phyloP scores from a whole-genome alignment of 371 early-diverging fungal species.

The Umbelopsis sp. region DNA sequence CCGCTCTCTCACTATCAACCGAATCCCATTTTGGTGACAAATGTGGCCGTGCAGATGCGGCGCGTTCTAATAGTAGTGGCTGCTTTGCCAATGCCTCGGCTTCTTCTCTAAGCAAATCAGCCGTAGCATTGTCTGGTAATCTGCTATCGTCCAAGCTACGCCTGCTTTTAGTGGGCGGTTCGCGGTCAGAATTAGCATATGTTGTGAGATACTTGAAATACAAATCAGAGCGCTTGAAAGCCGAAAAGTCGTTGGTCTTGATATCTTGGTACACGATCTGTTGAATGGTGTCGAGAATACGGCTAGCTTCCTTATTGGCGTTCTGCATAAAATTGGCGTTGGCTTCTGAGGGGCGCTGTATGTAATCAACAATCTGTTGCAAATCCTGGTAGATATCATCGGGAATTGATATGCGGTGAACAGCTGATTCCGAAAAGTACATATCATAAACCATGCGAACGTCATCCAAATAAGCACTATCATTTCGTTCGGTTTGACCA shows the following conservation, averaged over 20 bases:
- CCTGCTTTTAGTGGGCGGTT: slow-evolving; percentile 26
- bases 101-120: not conserved
- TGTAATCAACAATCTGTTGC: slow-evolving; percentile 25
- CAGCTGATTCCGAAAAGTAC: slow-evolving; percentile 64
- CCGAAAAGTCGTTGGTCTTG: slow-evolving; percentile 62
- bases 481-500: slow-evolving; percentile 25
- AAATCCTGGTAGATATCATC: slow-evolving; percentile 34
- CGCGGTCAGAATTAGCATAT: slow-evolving; percentile 39
- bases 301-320: slow-evolving; percentile 28
- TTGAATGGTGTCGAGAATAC: slow-evolving; percentile 39
- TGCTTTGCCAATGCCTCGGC: not conserved
- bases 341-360: slow-evolving; percentile 19
- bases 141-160: slow-evolving; percentile 43
- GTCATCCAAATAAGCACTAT: slow-evolving; percentile 57
- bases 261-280: slow-evolving; percentile 69
- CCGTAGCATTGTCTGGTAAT: not conserved
- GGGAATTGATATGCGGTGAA: slow-evolving; percentile 48
- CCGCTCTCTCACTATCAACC: slow-evolving; percentile 9
- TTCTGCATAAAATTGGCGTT: slow-evolving; percentile 26
- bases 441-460: slow-evolving; percentile 70
- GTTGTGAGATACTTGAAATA: slow-evolving; percentile 69
- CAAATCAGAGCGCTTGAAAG: slow-evolving; percentile 66
- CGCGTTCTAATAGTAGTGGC: slow-evolving; percentile 21
- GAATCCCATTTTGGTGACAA: slow-evolving; percentile 7
- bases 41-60: slow-evolving; percentile 20